phyloP scores from a whole-genome alignment of 495 filamentous ascomycete species.

The Glutinoglossum americanum region DNA sequence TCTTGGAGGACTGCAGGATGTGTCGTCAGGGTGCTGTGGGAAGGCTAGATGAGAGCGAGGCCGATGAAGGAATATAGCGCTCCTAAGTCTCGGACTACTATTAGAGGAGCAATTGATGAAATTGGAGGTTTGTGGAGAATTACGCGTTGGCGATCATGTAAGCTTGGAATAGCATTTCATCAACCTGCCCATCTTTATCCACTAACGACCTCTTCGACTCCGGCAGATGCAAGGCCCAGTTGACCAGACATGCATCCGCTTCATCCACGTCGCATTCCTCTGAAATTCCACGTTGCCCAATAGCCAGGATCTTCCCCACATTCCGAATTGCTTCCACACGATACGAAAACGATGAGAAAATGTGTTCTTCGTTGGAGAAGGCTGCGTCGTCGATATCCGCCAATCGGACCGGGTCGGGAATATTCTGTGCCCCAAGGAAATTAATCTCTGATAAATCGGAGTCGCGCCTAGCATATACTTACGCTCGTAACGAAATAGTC shows the following conservation, averaged over 20 bases:
- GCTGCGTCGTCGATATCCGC: conserved; percentile 51
- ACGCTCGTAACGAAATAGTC: conserved; percentile 27
- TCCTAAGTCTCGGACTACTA: not conserved
- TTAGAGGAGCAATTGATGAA: not conserved
- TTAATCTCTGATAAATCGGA: conserved; percentile 3
- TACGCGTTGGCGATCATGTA: conserved; percentile 56
- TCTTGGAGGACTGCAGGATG: conserved; percentile 17
- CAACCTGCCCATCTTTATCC: conserved; percentile 42
- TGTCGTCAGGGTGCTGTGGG: not conserved
- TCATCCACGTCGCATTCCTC: conserved; percentile 18
- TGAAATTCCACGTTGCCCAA: conserved; percentile 4
- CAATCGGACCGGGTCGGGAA: conserved; percentile 37
- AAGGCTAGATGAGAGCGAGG: conserved; percentile 26
- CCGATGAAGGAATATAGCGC: conserved; percentile 37
- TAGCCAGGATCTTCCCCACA: not conserved
- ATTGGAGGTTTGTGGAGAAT: not conserved
- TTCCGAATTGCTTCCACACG: conserved; percentile 32
- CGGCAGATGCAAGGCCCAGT: conserved; percentile 67
- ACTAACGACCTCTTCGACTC: conserved; percentile 50
- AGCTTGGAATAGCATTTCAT: conserved; percentile 85
- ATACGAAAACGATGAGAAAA: conserved; percentile 63
- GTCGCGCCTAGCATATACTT: conserved; percentile 3
- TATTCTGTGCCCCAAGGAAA: conserved; percentile 22
- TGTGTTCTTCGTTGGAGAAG: conserved; percentile 36
- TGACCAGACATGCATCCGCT: conserved; percentile 55